phyloP scores from a whole-genome alignment of 2,329 filamentous ascomycete genomes.

The Epichloe hybrida region DNA sequence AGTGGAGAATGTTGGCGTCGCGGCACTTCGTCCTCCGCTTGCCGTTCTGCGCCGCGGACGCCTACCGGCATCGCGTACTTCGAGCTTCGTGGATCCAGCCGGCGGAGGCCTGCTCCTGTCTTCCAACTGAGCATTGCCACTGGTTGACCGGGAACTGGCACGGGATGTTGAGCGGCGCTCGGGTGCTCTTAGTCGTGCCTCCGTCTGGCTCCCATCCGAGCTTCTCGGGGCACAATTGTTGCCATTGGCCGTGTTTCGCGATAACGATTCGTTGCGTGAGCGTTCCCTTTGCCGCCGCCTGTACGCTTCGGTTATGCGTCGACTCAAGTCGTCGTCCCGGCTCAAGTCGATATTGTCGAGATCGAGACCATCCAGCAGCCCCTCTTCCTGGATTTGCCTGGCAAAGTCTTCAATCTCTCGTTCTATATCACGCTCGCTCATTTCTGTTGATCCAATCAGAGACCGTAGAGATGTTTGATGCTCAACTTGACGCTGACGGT shows the following conservation, averaged over 20 bases:
- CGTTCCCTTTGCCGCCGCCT: constrained; percentile 58
- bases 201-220: constrained; percentile 11
- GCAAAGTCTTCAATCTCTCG: constrained; percentile 84
- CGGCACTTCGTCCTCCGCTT: constrained; percentile 42
- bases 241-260: constrained; percentile 20
- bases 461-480: constrained; percentile 84
- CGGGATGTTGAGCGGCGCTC: constrained; percentile 21
- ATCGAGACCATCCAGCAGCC: constrained; percentile 76
- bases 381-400: constrained; percentile 77
- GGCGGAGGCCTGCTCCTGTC: constrained; percentile 38
- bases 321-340: constrained; percentile 81
- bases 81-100: constrained; percentile 16
- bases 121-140: constrained; percentile 28
- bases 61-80: constrained; percentile 16
- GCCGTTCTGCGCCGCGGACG: constrained; percentile 34
- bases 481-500: constrained; percentile 51
- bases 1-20: constrained; percentile 30
- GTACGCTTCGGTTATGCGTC: constrained; percentile 82
- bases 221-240: constrained; percentile 28
- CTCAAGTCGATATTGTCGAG: constrained; percentile 72
- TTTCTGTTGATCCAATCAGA: constrained; percentile 65
- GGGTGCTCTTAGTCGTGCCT: constrained; percentile 16
- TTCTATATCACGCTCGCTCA: constrained; percentile 67
- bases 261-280: constrained; percentile 30
- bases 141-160: constrained; percentile 32